Conservation (phyloP, 139 green algal species). For the Limnomonas spitsbergensis region DNA sequence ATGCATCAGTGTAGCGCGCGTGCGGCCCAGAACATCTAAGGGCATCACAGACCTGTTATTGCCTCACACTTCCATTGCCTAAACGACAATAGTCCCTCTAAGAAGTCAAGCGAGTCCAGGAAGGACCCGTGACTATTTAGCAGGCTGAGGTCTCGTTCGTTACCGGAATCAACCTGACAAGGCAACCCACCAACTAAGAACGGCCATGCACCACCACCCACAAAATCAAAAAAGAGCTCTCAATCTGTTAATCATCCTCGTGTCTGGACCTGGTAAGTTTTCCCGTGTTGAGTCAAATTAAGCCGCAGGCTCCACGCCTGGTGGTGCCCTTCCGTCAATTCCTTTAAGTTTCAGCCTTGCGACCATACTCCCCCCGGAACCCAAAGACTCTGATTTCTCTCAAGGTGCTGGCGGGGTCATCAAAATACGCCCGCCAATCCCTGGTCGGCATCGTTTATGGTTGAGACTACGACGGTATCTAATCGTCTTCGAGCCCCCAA, state of each 20-base stretch:
- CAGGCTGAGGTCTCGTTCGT: slow-evolving; percentile 95
- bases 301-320: slow-evolving; percentile 92
- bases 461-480: slow-evolving; percentile 97
- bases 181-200: slow-evolving; percentile 93
- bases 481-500: slow-evolving; percentile 99
- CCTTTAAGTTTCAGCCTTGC: slow-evolving; percentile 93
- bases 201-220: slow-evolving; percentile 71
- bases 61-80: slow-evolving; percentile 77
- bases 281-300: slow-evolving; percentile 96
- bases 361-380: slow-evolving; percentile 95
- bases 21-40: slow-evolving; percentile 99
- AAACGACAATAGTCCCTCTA: slow-evolving; percentile 39
- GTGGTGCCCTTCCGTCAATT: slow-evolving; percentile 96
- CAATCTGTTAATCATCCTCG: slow-evolving; percentile 93
- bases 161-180: slow-evolving; percentile 95
- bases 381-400: slow-evolving; percentile 99
- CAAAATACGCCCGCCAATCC: too few relatives aligned
- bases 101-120: slow-evolving; percentile 12
- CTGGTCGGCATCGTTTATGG: too few relatives aligned
- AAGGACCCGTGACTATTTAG: slow-evolving; percentile 80
- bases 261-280: slow-evolving; percentile 95
- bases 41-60: slow-evolving; percentile 98
- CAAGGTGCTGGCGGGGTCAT: slow-evolving; percentile 95
- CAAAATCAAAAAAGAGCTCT: slow-evolving; percentile 95
- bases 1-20: slow-evolving; percentile 97